Evolutionary conservation across 768 basidiomycete species (phyloP), one percentile per base, ranked within the genome.

Genomic region (Mycena rebaudengoi): DNA sequence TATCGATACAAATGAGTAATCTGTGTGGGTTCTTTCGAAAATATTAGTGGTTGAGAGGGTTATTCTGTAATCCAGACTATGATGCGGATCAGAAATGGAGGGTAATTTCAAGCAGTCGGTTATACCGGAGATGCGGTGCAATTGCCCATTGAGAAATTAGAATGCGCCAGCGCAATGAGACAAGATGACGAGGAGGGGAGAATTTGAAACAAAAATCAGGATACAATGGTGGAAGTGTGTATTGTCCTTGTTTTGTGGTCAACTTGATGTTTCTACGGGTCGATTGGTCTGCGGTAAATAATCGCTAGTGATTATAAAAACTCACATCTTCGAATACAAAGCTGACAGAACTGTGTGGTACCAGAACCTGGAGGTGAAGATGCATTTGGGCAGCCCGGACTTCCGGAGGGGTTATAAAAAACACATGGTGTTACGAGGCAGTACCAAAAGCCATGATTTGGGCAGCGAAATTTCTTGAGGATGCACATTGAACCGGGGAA

Each of bases 161-260:
- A n/a, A n/a, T 40, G 46, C 50, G 59, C 60, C 60, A 39, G 60
- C 51, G 37, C 59, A 60, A n/a, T 32, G 40, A 60, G 50, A 33
- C 20, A 52, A 43, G 13, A 51, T 6, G 29, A 25, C 10, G 21
- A 23, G 6, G 6, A 23, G n/a, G n/a, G 13, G 25, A 2, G 20
- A 21, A 44, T 25, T 20, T 32, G 4, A 5, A 29, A 48, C 7
- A n/a, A n/a, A n/a, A n/a, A n/a, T n/a, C n/a, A n/a, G n/a, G n/a
- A n/a, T n/a, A n/a, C n/a, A n/a, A n/a, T n/a, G n/a, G n/a, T n/a
- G n/a, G n/a, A n/a, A n/a, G n/a, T n/a, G n/a, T n/a, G n/a, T n/a
- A n/a, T 33, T 33, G 32, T 32, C 32, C 16, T n/a, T 18, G 26
- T 49, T 30, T 49, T 11, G 29, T 28, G 30, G 26, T 6, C 7